A percentile compares a stretch with the other conserved stretches of the same genome.
These are phyloP conservation scores for Colletotrichum musae DNA, from an alignment of 2,329 filamentous ascomycete species.

Conservation along the genomic window DNA sequence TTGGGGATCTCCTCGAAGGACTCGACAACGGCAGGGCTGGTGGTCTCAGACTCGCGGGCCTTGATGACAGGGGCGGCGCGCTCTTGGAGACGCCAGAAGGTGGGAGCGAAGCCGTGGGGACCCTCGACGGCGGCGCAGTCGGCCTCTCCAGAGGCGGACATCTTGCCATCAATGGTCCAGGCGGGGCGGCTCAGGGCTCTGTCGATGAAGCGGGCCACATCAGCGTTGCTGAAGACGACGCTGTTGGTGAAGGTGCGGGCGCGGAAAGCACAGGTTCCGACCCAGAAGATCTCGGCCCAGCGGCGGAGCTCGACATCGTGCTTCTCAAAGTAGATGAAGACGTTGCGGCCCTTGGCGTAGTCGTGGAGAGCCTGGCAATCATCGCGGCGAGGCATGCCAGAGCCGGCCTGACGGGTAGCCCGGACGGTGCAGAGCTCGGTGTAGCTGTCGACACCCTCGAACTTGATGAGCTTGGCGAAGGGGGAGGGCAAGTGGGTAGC, in stretches of 20 bases:
- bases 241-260: conserved; percentile 12
- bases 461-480: conserved; percentile 22
- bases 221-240: conserved; percentile 28
- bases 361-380: conserved; percentile 35
- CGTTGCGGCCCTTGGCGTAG: neutral
- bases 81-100: conserved; percentile 26
- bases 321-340: conserved; percentile 22
- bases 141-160: conserved; percentile 20
- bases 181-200: conserved; percentile 6
- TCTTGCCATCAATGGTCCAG: conserved; percentile 9
- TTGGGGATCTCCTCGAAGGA: conserved; percentile 16
- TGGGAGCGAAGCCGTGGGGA: neutral
- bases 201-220: conserved; percentile 23
- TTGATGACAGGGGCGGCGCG: conserved; percentile 5
- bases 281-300: conserved; percentile 31
- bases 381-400: conserved; percentile 21
- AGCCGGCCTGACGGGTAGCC: neutral
- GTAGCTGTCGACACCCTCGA: neutral
- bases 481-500: neutral
- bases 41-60: neutral
- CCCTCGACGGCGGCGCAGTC: conserved; percentile 22
- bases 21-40: conserved; percentile 20
- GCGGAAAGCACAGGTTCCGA: conserved; percentile 31
- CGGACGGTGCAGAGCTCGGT: conserved; percentile 27
- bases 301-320: neutral